phyloP scores from a whole-genome alignment of 495 filamentous ascomycete genomes.

The Penicillium desertorum region DNA sequence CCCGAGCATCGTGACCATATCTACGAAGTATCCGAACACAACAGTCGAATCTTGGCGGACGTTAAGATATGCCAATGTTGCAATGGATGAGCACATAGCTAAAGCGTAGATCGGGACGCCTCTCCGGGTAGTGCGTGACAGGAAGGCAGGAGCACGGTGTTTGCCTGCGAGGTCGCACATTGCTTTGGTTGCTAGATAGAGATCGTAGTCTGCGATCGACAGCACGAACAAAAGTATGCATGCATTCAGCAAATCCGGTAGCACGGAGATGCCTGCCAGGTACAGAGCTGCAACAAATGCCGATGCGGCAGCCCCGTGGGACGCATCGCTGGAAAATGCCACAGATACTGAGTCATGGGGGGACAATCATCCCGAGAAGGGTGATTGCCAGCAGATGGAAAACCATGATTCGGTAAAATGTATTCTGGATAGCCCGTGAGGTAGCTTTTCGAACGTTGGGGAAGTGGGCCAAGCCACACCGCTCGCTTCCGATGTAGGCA shows the following conservation, averaged over 20 bases:
- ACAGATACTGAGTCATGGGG: conserved; percentile 52
- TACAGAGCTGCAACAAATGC: conserved; percentile 62
- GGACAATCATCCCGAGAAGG: conserved; percentile 54
- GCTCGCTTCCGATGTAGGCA: conserved; percentile 79
- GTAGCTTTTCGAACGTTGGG: conserved; percentile 69
- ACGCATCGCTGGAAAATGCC: conserved; percentile 25
- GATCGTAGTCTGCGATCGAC: conserved; percentile 64
- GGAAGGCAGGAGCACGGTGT: conserved; percentile 66
- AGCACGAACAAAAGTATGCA: conserved; percentile 74
- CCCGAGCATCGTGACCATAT: conserved; percentile 74
- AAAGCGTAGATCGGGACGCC: conserved; percentile 75
- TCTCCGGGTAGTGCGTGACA: conserved; percentile 62
- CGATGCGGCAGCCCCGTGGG: conserved; percentile 45
- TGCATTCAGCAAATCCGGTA: conserved; percentile 59
- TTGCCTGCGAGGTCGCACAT: conserved; percentile 72
- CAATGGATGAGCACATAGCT: conserved; percentile 54
- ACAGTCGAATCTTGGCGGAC: conserved; percentile 57
- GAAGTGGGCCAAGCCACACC: conserved; percentile 70
- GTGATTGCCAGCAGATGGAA: conserved; percentile 64
- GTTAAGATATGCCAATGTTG: conserved; percentile 72
- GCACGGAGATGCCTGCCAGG: conserved; percentile 46
- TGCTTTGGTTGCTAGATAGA: conserved; percentile 68
- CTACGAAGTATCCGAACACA: conserved; percentile 78
- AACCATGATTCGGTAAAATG: conserved; percentile 77
- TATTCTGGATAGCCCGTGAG: conserved; percentile 69